These are phyloP conservation scores for Dacryopinax spathularia DNA, from an alignment of 768 basidiomycete genomes.

Conservation along the genomic window DNA sequence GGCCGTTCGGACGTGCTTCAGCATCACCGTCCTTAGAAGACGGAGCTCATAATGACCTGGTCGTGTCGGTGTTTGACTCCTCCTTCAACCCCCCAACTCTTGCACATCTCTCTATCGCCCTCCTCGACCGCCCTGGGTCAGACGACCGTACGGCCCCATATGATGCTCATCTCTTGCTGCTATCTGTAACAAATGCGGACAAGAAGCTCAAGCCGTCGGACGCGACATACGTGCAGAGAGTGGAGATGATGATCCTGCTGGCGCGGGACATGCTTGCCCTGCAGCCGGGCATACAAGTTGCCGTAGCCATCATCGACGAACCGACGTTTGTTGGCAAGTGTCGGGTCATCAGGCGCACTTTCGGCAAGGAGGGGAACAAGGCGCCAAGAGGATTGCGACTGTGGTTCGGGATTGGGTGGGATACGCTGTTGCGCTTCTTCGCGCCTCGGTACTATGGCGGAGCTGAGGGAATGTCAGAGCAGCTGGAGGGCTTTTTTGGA, in stretches of 20 bases:
- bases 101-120: constrained; percentile 66
- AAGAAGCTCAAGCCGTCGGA: constrained; percentile 58
- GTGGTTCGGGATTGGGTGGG: constrained; percentile 64
- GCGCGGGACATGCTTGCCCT: constrained; percentile 29
- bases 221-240: constrained; percentile 58
- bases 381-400: constrained; percentile 27
- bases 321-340: constrained; percentile 80
- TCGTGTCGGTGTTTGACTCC: constrained; percentile 69
- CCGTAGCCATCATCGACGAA: constrained; percentile 70
- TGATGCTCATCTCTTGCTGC: constrained; percentile 60
- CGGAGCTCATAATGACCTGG: constrained; percentile 22
- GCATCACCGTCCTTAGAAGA: not conserved
- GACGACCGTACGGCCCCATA: constrained; percentile 26
- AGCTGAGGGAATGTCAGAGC: constrained; percentile 37
- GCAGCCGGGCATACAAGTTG: constrained; percentile 33
- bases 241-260: constrained; percentile 76
- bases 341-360: not conserved
- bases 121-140: constrained; percentile 9
- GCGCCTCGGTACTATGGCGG: constrained; percentile 54
- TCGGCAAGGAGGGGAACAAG: not conserved
- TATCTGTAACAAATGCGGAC: constrained; percentile 79
- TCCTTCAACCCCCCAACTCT: constrained; percentile 87
- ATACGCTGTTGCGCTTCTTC: constrained; percentile 73
- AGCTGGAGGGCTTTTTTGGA: constrained; percentile 44
- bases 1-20: not conserved